Evolutionary conservation across 2,329 filamentous ascomycete species (phyloP), one percentile per base, ranked within the genome.

Genomic region (Ophiosphaerella korrae): DNA sequence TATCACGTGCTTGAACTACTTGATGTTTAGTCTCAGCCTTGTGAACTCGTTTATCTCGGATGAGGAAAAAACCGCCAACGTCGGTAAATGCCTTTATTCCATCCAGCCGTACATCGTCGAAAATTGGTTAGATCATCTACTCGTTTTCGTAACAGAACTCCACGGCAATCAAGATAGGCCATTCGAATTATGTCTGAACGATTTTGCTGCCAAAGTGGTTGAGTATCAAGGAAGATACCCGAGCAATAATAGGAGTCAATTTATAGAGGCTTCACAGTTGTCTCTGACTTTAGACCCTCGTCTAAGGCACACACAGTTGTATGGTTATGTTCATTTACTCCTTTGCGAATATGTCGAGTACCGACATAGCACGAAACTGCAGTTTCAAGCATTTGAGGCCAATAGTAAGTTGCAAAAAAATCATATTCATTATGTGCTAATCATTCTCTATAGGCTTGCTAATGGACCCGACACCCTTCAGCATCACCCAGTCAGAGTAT

Each of bases 61-160:
- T 29, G 26, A 29, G 3, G 11, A 7, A 29, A 29, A 39, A 29
- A 43, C 45, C 12, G 33, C 32, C 12, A n/a, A 37, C 18, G 16
- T 48, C 13, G 40, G 38, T 6, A 41, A 37, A 37, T 34, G 45
- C 16, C 32, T 48, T 13, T 42, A 42, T 29, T 33, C 32, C 4
- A 31, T 48, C 7, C 45, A 42, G 14, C 18, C 38, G 2, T 48
- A 48, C 42, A 33, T 26, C 7, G n/a, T 37, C 23, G 45, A 43
- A 11, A 21, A 48, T 24, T 48, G 45, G 45, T 29, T 48, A 16
- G 40, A 48, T 16, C 45, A 48, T 37, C n/a, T 48, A 6, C 39
- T 48, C n/a, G 45, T 23, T 5, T 31, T 42, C 39, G 32, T 31
- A 31, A 29, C 39, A 31, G 13, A 29, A 16, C 39, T 31, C 7